Percentiles rank a stretch among this genome's conserved stretches.
These are phyloP conservation scores for Neoconidiobolus thromboides DNA, from an alignment of 371 early-diverging fungal genomes.

Conservation along the genomic window DNA sequence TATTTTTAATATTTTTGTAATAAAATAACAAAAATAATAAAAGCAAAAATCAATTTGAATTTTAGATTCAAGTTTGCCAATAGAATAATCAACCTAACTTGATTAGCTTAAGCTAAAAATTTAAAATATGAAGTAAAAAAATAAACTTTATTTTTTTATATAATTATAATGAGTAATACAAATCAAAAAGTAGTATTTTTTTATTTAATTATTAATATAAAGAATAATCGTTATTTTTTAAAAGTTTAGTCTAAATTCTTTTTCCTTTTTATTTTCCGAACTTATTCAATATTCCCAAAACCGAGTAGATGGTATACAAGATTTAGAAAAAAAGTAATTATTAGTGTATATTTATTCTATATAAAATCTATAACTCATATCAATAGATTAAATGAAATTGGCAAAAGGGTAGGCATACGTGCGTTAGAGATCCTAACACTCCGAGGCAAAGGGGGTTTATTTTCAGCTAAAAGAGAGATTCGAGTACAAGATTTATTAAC, in stretches of 20 bases:
- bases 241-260: conserved; percentile 65
- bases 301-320: conserved; percentile 79
- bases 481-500: conserved; percentile 64
- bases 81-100: too few species aligned
- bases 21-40: too few species aligned
- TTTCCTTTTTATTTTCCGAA: conserved; percentile 82
- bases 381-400: conserved; percentile 65
- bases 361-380: neutral
- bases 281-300: conserved; percentile 90
- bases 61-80: too few species aligned
- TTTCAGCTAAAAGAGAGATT: conserved; percentile 61
- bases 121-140: neutral
- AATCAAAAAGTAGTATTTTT: neutral
- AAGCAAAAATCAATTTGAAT: too few species aligned
- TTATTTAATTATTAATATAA: neutral
- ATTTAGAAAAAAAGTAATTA: conserved; percentile 67
- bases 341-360: neutral
- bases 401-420: conserved; percentile 81
- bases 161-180: neutral
- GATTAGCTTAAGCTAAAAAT: neutral
- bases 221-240: neutral
- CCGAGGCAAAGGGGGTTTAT: conserved; percentile 45
- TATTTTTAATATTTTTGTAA: too few species aligned
- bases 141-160: neutral
- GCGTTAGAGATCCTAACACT: conserved; percentile 64